Evolutionary conservation across 192 early-diverging fungal species (phyloP), one percentile per base, ranked within the genome.

Genomic region (Spizellomyces punctatus): DNA sequence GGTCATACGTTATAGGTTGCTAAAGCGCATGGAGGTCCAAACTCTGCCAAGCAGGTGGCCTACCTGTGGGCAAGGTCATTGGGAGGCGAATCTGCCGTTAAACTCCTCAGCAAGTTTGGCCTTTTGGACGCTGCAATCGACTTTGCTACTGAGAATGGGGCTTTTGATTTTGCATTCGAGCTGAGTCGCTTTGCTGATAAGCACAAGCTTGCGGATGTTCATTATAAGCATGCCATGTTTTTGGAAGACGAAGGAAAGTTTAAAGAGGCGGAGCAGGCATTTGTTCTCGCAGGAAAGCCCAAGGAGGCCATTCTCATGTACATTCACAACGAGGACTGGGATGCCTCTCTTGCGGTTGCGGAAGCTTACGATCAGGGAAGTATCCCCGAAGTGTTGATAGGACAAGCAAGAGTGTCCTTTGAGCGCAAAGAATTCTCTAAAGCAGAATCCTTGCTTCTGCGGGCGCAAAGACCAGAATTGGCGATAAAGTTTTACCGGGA

Each of bases 231-330:
- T 63, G 88, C 87, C 45, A 84, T 83, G 83, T 84, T 73, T 68
- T 72, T 86, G 52, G 85, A 86, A 56, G 85, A 86, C 71, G 81
- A 86, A 49, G 85, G 88, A 45, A 85, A 83, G 67, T 88, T 86
- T 74, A 81, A 82, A 56, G 88, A 89, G 50, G 88, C 88, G 22
- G 83, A 89, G 64, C 75, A 73, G 44, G 86, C 86, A 0, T 89
- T 89, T 73, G 83, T 89, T 22, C 66, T 85, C 6, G 76, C 77
- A 9, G 92, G 91, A 5, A 85, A 85, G 50, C 88, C 86, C 16
- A 82, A 84, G 48, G 91, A 93, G 54, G 91, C 91, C 3, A 84
- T 93, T 27, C 58, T 83, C 8, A 88, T 90, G 66, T 92, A 89
- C 66, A 87, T 89, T 67, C 88, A 89, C 78, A 87, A 89, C 57